Percentiles rank a stretch among this genome's conserved stretches.
These are phyloP conservation scores for Daldinia grandis DNA, from an alignment of 495 filamentous ascomycete genomes.

Conservation along the genomic window DNA sequence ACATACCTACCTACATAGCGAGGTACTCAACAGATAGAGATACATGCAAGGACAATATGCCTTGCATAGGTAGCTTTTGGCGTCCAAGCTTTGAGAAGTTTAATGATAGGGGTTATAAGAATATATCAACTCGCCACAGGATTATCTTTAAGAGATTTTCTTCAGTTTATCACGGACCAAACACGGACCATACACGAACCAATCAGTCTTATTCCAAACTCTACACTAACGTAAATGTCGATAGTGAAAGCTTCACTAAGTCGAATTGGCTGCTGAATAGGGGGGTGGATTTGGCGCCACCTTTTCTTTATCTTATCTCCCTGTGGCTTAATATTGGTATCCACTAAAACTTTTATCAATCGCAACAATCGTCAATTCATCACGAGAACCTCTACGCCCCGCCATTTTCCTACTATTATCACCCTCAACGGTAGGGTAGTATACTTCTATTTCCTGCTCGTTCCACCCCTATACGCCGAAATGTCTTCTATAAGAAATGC, in stretches of 20 bases:
- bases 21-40: no score
- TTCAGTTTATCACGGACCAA: neutral
- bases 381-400: neutral
- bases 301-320: neutral
- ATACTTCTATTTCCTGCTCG: neutral
- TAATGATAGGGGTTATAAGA: neutral
- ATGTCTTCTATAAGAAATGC: slow-evolving; percentile 89
- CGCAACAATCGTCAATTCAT: neutral
- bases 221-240: neutral
- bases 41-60: no score
- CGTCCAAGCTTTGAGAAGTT: no score
- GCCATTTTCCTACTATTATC: slow-evolving; percentile 3
- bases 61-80: no score
- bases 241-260: neutral
- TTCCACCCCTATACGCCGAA: slow-evolving; percentile 8
- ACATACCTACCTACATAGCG: no score
- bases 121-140: neutral
- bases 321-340: neutral
- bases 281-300: neutral
- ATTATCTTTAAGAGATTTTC: neutral
- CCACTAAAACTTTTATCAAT: slow-evolving; percentile 15
- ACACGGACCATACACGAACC: neutral
- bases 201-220: neutral
- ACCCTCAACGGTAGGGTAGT: neutral
- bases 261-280: neutral